These are phyloP conservation scores for Apiospora marii DNA, from an alignment of 2,329 filamentous ascomycete species.

Conservation along the genomic window DNA sequence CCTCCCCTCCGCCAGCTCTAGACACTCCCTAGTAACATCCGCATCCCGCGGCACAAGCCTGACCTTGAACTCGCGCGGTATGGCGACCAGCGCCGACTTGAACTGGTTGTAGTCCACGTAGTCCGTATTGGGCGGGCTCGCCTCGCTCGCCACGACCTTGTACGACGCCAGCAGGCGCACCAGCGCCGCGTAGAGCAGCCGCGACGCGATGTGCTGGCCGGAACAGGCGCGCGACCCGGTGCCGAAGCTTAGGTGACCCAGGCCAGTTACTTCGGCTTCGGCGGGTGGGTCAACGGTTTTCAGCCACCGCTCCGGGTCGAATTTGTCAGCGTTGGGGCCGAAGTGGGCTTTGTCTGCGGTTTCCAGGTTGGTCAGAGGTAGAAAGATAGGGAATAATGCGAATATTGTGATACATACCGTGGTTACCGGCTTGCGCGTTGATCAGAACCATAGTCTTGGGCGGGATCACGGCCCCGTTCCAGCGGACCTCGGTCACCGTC, in stretches of 20 bases:
- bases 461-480: conserved; percentile 59
- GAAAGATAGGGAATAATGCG: too few relatives aligned
- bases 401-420: conserved; percentile 51
- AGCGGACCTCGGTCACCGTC: conserved; percentile 57
- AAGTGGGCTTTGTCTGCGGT: conserved; percentile 56
- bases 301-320: conserved; percentile 60
- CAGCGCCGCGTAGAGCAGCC: conserved; percentile 58
- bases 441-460: conserved; percentile 62
- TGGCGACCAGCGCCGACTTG: conserved; percentile 66
- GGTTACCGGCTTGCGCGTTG: conserved; percentile 63
- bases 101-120: conserved; percentile 69
- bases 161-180: conserved; percentile 57
- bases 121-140: conserved; percentile 64
- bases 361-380: too few relatives aligned
- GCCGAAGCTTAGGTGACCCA: conserved; percentile 58
- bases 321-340: conserved; percentile 51
- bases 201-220: conserved; percentile 58
- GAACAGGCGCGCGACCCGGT: conserved; percentile 60
- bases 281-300: conserved; percentile 43
- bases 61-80: conserved; percentile 65
- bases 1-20: conserved; percentile 51
- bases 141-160: conserved; percentile 55
- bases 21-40: conserved; percentile 46
- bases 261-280: conserved; percentile 41
- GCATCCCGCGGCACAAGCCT: conserved; percentile 60